Base-by-base conservation (phyloP, 306 rosid species). In the Benincasa hispida region DNA sequence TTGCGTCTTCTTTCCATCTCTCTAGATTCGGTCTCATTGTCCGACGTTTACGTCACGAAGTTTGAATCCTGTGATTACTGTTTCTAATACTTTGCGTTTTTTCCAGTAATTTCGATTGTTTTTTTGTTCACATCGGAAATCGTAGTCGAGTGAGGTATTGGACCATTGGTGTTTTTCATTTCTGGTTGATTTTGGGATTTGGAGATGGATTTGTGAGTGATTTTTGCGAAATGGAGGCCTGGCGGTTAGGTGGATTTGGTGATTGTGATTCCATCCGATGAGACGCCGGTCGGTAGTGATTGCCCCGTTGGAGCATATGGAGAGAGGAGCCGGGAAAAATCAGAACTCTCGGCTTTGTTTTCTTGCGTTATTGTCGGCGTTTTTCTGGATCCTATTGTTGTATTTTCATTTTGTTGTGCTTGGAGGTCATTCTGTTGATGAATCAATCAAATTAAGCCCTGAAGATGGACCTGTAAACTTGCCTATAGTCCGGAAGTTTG, bases 321-420 rank as follows among this genome's bases (percentile, higher is more conserved):
- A 94, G 80, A 90, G 87, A 59, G 91, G 89, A 57, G 75, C 84
- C n/a, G 68, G 89, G 10, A 94, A 89, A 85, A 85, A 83, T 77
- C 96, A 87, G 25, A 88, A 86, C 74, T 83, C 91, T 19, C 81
- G 96, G 45, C 76, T 94, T 76, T 90, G 85, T 76, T 88, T 84
- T 77, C 76, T 94, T 78, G 95, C 82, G 3, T 84, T 84, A 4
- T 60, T 94, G 79, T 82, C 99, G 41, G 91, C 79, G 0, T 87
- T 86, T 72, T 87, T 94, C 81, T 94, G 99, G 97, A 59, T 94
- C 21, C 59, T 94, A 19, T 76, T 94, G 21, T 78, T 94, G 45
- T 94, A 92, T 78, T 88, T 94, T 45, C 99, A 94, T 89, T 92
- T 94, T 70, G 81, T 81, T 22, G 87, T 94, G 58, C 92, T 92